phyloP scores from a whole-genome alignment of 2,329 filamentous ascomycete genomes.

The Penicillium verrucosum region DNA sequence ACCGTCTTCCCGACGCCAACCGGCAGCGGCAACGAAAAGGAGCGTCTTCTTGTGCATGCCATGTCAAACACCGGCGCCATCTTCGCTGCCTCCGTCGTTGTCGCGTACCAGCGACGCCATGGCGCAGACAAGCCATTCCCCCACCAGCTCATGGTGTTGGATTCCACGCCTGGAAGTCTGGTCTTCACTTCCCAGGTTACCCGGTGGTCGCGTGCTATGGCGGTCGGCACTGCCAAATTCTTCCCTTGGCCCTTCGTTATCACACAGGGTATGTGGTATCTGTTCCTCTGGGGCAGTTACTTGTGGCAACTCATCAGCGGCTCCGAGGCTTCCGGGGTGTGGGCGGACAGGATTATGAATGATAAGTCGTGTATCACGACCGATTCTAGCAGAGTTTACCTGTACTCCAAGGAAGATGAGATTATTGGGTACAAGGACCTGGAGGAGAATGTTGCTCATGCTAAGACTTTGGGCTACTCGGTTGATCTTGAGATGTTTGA shows the following conservation, averaged over 20 bases:
- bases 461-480: constrained; percentile 46
- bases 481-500: constrained; percentile 55
- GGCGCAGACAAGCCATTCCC: constrained; percentile 40
- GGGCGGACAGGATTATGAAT: constrained; percentile 20
- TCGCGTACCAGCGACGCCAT: constrained; percentile 44
- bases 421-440: constrained; percentile 25
- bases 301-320: constrained; percentile 17
- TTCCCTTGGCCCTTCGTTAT: constrained; percentile 47
- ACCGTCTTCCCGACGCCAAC: constrained; percentile 23
- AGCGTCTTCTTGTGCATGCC: constrained; percentile 49
- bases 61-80: constrained; percentile 61
- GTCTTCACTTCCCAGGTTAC: constrained; percentile 32
- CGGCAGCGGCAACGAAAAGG: constrained; percentile 12
- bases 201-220: constrained; percentile 55
- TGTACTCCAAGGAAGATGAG: constrained; percentile 27
- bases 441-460: constrained; percentile 22
- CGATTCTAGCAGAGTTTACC: constrained; percentile 17
- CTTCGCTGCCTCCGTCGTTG: constrained; percentile 50
- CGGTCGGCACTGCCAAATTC: constrained; percentile 46
- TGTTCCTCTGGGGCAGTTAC: constrained; percentile 42
- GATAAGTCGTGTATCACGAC: constrained; percentile 9
- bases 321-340: constrained; percentile 17
- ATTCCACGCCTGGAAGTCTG: constrained; percentile 56
- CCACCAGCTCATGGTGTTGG: constrained; percentile 49
- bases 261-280: constrained; percentile 49